Evolutionary conservation across 2,329 filamentous ascomycete species (phyloP), one percentile per base, ranked within the genome.

Genomic region (Bipolaris bicolor): DNA sequence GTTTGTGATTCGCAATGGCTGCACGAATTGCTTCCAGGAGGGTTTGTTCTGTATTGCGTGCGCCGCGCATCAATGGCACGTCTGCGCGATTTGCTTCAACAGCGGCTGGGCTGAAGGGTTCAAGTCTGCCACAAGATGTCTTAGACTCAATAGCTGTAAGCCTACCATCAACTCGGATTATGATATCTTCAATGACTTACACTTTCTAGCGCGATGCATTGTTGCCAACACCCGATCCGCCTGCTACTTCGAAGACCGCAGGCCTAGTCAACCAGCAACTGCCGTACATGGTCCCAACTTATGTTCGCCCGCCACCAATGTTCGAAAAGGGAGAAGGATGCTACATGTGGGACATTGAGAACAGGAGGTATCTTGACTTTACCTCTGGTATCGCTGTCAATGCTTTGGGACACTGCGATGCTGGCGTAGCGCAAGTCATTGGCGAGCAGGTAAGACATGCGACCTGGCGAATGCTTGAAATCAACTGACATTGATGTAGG

Each of bases 371-470:
- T 75, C 84, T 99, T 29, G 95, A 99, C 78, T 91, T 99, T 70
- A 98, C 95, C 1, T 90, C 93, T 9, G 95, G 95, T 46, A 99
- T 99, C 73, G 95, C 95, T 15, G 95, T 99, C 74, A 97, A 94
- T 78, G 88, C 90, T 20, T 83, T 99, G 33, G 95, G 95, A 9
- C 95, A 99, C 75, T 92, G 90, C 72, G 92, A 99, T 69, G 83
- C 88, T 4, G 90, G 90, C 68, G 86, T 97, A 65, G 82, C 86
- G 46, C 83, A 86, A 71, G 82, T 97, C 49, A 81, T 98, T 61
- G 84, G 88, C 10, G 85, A 96, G 66, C 92, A 96, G 84, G 89
- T 89, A 74, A 16, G 16, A 40, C 31, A 18, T 9, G 18, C 16
- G 16, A 20, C 15, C 6, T 24, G 36, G 13, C 26, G 16, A 31